These are phyloP conservation scores for Entomortierella beljakovae DNA, from an alignment of 192 early-diverging fungal genomes.

Conservation along the genomic window DNA sequence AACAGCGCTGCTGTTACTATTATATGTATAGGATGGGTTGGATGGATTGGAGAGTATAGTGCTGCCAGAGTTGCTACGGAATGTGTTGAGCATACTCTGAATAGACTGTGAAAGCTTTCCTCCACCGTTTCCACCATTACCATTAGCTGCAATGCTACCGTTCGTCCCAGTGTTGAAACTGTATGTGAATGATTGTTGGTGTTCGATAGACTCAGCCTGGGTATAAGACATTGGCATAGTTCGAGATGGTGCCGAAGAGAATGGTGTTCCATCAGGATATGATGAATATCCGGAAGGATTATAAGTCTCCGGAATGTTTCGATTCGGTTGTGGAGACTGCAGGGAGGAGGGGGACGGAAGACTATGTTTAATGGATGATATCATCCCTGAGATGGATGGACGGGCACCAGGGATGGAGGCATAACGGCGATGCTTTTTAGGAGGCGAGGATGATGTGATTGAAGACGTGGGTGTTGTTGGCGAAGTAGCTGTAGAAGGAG, in stretches of 20 bases:
- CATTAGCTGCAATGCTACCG: not conserved
- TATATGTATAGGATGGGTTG: not conserved
- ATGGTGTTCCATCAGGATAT: constrained; percentile 28
- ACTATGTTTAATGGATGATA: constrained; percentile 30
- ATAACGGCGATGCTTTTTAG: constrained; percentile 21
- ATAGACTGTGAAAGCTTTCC: constrained; percentile 16
- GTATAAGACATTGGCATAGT: constrained; percentile 13
- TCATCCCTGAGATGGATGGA: constrained; percentile 17
- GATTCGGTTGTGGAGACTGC: constrained; percentile 13
- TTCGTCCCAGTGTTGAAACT: not conserved
- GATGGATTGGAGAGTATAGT: not conserved
- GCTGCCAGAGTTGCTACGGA: not conserved
- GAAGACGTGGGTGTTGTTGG: not conserved
- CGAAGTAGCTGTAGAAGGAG: not conserved
- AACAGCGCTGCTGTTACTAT: not conserved
- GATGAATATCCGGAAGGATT: constrained; percentile 12
- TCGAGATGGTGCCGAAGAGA: not conserved
- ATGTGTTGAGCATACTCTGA: constrained; percentile 18
- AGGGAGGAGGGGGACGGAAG: constrained; percentile 23
- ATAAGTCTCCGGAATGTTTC: not conserved
- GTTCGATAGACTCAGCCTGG: constrained; percentile 10
- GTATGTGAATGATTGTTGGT: not conserved
- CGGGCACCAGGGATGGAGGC: constrained; percentile 8
- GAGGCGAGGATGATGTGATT: not conserved
- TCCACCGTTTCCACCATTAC: not conserved